phyloP scores from a whole-genome alignment of 78 protist species.

The Dictyostelium citrinum region DNA sequence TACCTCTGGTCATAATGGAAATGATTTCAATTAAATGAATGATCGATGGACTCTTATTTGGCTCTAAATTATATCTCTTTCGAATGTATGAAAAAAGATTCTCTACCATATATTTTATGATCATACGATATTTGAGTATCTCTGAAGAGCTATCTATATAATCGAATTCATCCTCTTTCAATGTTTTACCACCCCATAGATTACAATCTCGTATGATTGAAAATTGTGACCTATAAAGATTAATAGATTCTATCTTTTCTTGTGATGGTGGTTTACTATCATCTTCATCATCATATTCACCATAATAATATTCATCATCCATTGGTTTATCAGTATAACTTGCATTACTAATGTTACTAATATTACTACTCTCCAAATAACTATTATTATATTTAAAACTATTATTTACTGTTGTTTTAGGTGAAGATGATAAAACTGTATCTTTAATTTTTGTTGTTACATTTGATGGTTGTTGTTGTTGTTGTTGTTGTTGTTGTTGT shows the following conservation, averaged over 20 bases:
- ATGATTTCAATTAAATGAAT: constrained; percentile 37
- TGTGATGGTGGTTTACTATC: constrained; percentile 3
- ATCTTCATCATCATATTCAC: background rate
- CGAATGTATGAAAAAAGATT: constrained; percentile 17
- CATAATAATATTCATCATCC: background rate
- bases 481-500: background rate
- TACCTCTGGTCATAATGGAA: constrained; percentile 66
- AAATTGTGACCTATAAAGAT: constrained; percentile 13
- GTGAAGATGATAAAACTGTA: background rate
- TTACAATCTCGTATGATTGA: background rate
- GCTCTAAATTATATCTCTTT: background rate
- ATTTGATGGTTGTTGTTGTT: background rate
- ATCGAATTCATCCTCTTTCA: constrained; percentile 12
- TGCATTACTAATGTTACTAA: background rate
- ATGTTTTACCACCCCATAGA: constrained; percentile 13
- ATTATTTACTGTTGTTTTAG: background rate
- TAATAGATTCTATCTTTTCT: background rate
- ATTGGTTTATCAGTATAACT: background rate
- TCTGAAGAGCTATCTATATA: constrained; percentile 15
- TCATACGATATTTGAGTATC: constrained; percentile 7
- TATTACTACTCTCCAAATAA: background rate
- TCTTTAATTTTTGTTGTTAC: background rate
- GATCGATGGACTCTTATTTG: constrained; percentile 17
- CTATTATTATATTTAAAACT: background rate
- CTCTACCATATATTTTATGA: constrained; percentile 1